These are phyloP conservation scores for Ocimum tenuiflorum DNA, from an alignment of 257 asterid species.

Conservation along the genomic window DNA sequence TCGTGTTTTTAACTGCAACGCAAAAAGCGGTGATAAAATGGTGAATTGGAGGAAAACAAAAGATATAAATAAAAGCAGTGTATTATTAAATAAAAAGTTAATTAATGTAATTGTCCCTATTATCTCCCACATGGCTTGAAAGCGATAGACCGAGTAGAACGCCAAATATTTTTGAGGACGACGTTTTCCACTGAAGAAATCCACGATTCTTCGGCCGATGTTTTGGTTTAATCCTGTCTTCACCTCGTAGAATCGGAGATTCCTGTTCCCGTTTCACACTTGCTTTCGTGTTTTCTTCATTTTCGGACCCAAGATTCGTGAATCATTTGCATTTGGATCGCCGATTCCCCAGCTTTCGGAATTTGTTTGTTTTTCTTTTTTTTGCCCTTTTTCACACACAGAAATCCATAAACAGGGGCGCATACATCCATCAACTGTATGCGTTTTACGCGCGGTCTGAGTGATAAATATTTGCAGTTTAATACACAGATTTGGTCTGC, in stretches of 20 bases:
- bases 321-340: slow-evolving; percentile 13
- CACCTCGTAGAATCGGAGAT: slow-evolving; percentile 16
- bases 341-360: slow-evolving; percentile 2
- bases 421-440: background rate
- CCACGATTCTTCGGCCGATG: slow-evolving; percentile 20
- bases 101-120: slow-evolving; percentile 34
- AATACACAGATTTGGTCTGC: background rate
- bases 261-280: background rate
- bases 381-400: too few species aligned
- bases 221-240: background rate
- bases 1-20: too few species aligned
- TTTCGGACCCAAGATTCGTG: slow-evolving; percentile 15
- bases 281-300: background rate
- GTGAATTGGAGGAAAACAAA: too few species aligned
- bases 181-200: slow-evolving; percentile 12
- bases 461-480: background rate
- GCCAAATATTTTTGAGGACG: slow-evolving; percentile 4
- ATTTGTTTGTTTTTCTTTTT: background rate
- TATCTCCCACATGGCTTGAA: slow-evolving; percentile 17
- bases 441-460: slow-evolving; percentile 2
- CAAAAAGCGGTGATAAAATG: too few species aligned
- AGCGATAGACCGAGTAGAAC: background rate
- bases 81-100: background rate
- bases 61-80: background rate
- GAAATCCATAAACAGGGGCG: background rate